These are phyloP conservation scores for Daldinia sp. DNA, from an alignment of 2,329 filamentous ascomycete genomes.

Conservation along the genomic window DNA sequence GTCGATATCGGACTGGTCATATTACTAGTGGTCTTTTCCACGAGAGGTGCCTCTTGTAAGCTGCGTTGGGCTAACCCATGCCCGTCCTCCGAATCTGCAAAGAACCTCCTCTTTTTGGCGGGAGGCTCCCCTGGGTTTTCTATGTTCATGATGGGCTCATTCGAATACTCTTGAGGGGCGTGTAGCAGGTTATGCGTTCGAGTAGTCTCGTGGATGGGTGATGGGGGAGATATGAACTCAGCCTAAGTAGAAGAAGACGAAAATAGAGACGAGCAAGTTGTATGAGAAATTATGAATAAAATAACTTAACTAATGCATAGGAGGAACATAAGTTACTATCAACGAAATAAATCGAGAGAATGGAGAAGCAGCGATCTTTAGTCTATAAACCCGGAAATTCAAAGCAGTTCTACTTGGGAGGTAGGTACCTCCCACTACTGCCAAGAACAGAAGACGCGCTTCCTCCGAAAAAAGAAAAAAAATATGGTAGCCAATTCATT, in stretches of 20 bases:
- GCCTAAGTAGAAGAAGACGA: too few relatives aligned
- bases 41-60: conserved; percentile 31
- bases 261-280: too few relatives aligned
- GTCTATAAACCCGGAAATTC: too few relatives aligned
- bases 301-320: too few relatives aligned
- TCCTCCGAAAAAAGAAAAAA: background rate
- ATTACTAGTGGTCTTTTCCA: conserved; percentile 36
- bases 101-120: conserved; percentile 52
- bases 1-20: conserved; percentile 31
- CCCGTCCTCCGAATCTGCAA: conserved; percentile 49
- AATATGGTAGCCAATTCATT: too few relatives aligned
- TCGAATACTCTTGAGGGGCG: background rate
- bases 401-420: too few relatives aligned
- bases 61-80: conserved; percentile 33
- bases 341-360: too few relatives aligned
- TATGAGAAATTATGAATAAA: too few relatives aligned
- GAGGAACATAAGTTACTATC: too few relatives aligned
- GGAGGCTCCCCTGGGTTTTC: conserved; percentile 48
- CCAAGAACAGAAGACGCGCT: conserved; percentile 14
- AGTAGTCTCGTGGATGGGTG: background rate
- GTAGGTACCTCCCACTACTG: background rate
- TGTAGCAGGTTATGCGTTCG: background rate
- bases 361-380: too few relatives aligned
- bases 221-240: background rate
- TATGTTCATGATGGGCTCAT: conserved; percentile 49